Evolutionary conservation across 768 basidiomycete species (phyloP), one percentile per base, ranked within the genome.

Genomic region (Trametes coccinea): DNA sequence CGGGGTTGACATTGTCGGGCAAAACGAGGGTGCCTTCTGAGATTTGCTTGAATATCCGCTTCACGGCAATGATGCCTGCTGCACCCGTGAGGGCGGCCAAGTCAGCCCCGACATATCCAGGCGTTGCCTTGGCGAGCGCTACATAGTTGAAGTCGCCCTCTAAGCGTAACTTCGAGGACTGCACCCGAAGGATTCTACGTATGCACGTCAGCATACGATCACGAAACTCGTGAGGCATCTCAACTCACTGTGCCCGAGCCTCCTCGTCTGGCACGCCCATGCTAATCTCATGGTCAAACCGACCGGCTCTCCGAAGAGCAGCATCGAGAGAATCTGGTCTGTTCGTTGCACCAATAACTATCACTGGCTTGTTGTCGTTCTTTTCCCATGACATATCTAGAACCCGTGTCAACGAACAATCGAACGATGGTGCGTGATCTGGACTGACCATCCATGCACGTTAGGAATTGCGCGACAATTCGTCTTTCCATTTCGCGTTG

Each of bases 401-500:
- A 3, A 10, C 37, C 13, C 45, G 2, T 2, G 45, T 51, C 30
- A 59, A n/a, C n/a, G n/a, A 45, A 31, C 14, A 31, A 11, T 11
- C 11, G 54, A 29, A 2, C 3, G 41, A 30, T 7, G 13, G 5
- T 30, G 17, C 2, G 31, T 13, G 17, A 47, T 11, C 46, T 37
- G 27, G 5, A 70, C 85, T 45, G 67, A 97, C 96, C 96, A 73
- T 99, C 97, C 93, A 99, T 97, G 77, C 96, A 98, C 0, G 96
- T 98, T 57, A 98, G 75, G 65, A 99, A 92, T 72, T 99, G 97
- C 0, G 96, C 96, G 9, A 99, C 96, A 53, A 99, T 98, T 11
- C 97, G 83, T 47, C 95, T 78, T 70, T 98, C 97, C 97, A 98
- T 98, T 76, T 98, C 97, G 59, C 96, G 81, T 70, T 99, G 97